Evolutionary conservation across 306 rosid genomes (phyloP).

Genomic region (Cucurbita ficifolia): DNA sequence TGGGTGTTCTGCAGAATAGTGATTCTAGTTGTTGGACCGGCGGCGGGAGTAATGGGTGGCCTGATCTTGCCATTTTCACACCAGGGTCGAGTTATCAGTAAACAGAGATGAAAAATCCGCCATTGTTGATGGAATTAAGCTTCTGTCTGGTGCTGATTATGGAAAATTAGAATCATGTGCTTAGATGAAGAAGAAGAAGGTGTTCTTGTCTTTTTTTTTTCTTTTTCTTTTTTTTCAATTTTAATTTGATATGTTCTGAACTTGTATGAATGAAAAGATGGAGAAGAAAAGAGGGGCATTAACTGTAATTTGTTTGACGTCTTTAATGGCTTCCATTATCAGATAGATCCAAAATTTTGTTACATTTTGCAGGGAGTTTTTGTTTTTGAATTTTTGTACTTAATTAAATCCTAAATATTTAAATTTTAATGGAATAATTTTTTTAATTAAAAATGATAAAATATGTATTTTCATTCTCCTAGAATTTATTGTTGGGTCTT

Average conservation of each 20-base stretch:
- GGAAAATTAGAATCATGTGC: neutral
- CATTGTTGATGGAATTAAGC: neutral
- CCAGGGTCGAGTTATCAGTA: slow-evolving; percentile 67
- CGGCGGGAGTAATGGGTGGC: slow-evolving; percentile 45
- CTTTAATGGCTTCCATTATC: neutral
- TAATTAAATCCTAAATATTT: no score
- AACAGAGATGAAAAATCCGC: slow-evolving; percentile 8
- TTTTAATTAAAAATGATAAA: no score
- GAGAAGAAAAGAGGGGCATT: neutral
- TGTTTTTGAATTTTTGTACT: no score
- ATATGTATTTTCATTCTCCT: neutral
- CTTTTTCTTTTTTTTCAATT: neutral
- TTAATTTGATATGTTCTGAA: neutral
- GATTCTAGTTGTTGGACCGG: slow-evolving; percentile 63
- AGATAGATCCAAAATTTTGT: neutral
- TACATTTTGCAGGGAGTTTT: neutral
- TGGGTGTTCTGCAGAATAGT: slow-evolving; percentile 38
- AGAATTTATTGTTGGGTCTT: neutral
- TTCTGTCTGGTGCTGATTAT: neutral
- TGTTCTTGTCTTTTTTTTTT: neutral
- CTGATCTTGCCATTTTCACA: slow-evolving; percentile 81
- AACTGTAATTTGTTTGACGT: neutral
- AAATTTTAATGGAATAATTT: no score
- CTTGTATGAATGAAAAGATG: neutral
- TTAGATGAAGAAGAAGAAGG: neutral